Base-by-base conservation (phyloP, 192 early-diverging fungal species). In the Backusella parvicylindrica region DNA sequence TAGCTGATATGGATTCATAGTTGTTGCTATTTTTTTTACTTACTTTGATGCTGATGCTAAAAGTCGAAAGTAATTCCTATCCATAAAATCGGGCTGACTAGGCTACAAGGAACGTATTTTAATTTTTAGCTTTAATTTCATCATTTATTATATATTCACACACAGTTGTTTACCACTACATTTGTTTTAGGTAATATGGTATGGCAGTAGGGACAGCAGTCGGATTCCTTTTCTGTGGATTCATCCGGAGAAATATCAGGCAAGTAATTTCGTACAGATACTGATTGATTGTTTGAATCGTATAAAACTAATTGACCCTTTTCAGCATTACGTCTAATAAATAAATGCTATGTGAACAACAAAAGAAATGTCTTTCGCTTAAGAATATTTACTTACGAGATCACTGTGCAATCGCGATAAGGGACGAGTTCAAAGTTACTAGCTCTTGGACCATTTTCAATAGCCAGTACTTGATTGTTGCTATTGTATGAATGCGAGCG, bases 281-380 rank as follows among this genome's bases (percentile, higher is more conserved):
- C 83, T 31, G 70, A 81, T 71, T 81, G 83, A 37, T 80, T 85
- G 33, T 89, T 86, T 13, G 85, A 84, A 75, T 93, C 92, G 64
- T 89, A 93, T 8, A 94, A 79, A 0, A 94, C 93, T 13, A 89
- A 77, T 26, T 92, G 87, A 21, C 86, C 87, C 28, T 67, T 47
- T 6, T 32, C 38, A 64, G 82, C 78, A 26, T 85, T 83, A 16
- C 81, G 81, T 21, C 83, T 85, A 50, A 66, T 9, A 33, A 15
- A 50, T 66, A 40, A 53, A 72, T 2, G 64, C 6, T 43, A 16
- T 53, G 36, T 28, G 31, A 32, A 31, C 21, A 68, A 9, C 26
- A 40, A 15, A 23, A n/a, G 9, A 41, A 35, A 16, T 38, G 6
- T 31, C 9, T 43, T 35, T 8, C n/a, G 6, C n/a, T n/a, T 21